Conservation (phyloP, 306 rosid genomes). For the Cucurbita moschata region DNA sequence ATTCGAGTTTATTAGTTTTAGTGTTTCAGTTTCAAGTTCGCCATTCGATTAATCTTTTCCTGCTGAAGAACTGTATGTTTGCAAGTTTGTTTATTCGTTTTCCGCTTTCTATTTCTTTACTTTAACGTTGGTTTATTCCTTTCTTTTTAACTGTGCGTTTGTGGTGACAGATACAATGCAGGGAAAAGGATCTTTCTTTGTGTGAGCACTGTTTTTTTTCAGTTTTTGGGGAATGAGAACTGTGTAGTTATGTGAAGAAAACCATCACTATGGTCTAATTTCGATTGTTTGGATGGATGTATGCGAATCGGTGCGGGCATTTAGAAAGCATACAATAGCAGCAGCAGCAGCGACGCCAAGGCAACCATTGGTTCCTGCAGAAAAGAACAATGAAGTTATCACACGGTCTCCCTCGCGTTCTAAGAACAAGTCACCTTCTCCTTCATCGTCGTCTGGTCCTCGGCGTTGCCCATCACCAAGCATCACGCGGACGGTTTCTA, state of each 20-base stretch:
- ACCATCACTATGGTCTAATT: slow-evolving; percentile 64
- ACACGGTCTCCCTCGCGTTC: slow-evolving; percentile 34
- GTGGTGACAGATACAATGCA: slow-evolving; percentile 51
- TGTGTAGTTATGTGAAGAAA: slow-evolving; percentile 25
- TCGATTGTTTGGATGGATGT: slow-evolving; percentile 81
- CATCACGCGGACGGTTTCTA: slow-evolving; percentile 37
- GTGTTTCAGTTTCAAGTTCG: slow-evolving; percentile 19
- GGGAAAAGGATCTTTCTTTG: slow-evolving; percentile 58
- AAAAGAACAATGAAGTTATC: slow-evolving; percentile 56
- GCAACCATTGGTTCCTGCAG: slow-evolving; percentile 58
- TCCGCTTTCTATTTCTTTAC: slow-evolving; percentile 15
- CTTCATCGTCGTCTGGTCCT: slow-evolving; percentile 25
- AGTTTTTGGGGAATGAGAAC: background rate
- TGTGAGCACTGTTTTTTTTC: background rate
- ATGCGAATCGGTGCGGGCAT: slow-evolving; percentile 49
- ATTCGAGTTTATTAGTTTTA: slow-evolving; percentile 20
- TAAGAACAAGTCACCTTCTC: slow-evolving; percentile 56
- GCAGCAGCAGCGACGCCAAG: slow-evolving; percentile 24
- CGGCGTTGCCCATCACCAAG: slow-evolving; percentile 70
- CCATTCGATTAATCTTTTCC: slow-evolving; percentile 41
- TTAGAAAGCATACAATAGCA: slow-evolving; percentile 36
- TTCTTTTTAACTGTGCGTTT: slow-evolving; percentile 29
- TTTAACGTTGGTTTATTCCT: slow-evolving; percentile 25
- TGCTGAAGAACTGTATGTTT: slow-evolving; percentile 57
- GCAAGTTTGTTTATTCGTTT: background rate